These are phyloP conservation scores for Ulmus americana DNA, from an alignment of 331 rosid genomes.

Conservation along the genomic window DNA sequence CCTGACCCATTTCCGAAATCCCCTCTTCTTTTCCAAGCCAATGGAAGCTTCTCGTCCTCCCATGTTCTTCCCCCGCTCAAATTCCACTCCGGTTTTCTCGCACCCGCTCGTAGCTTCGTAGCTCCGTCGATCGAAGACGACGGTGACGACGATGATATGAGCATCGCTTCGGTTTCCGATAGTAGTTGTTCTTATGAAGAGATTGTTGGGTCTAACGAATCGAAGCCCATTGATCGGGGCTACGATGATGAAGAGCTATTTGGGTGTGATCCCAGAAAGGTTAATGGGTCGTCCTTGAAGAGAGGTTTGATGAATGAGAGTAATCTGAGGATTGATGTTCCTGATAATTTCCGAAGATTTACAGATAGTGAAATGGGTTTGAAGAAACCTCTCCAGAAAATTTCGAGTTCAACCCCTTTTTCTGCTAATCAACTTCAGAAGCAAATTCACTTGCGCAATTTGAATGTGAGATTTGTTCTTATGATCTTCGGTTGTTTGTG, in stretches of 20 bases:
- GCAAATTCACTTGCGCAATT: constrained; percentile 37
- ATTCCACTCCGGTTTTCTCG: constrained; percentile 49
- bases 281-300: constrained; percentile 37
- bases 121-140: constrained; percentile 20
- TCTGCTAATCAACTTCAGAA: constrained; percentile 38
- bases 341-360: constrained; percentile 51
- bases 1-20: constrained; percentile 46
- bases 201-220: constrained; percentile 23
- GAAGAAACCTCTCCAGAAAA: constrained; percentile 39
- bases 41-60: constrained; percentile 28
- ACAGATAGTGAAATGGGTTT: constrained; percentile 58
- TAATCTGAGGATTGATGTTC: constrained; percentile 50
- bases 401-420: constrained; percentile 42
- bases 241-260: constrained; percentile 52
- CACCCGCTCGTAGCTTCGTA: constrained; percentile 38
- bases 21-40: constrained; percentile 34
- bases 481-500: background rate
- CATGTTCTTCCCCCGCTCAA: constrained; percentile 67
- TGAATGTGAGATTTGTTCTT: constrained; percentile 25
- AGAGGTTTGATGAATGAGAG: constrained; percentile 47
- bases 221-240: constrained; percentile 29
- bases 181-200: constrained; percentile 51
- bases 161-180: constrained; percentile 41
- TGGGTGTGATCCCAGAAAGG: constrained; percentile 20
- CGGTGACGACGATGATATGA: constrained; percentile 37